A percentile compares a stretch with the other conserved stretches of the same genome.
Evolutionary conservation across 208 protist species (phyloP).

Genomic region (Kentomonas sorsogonicus): DNA sequence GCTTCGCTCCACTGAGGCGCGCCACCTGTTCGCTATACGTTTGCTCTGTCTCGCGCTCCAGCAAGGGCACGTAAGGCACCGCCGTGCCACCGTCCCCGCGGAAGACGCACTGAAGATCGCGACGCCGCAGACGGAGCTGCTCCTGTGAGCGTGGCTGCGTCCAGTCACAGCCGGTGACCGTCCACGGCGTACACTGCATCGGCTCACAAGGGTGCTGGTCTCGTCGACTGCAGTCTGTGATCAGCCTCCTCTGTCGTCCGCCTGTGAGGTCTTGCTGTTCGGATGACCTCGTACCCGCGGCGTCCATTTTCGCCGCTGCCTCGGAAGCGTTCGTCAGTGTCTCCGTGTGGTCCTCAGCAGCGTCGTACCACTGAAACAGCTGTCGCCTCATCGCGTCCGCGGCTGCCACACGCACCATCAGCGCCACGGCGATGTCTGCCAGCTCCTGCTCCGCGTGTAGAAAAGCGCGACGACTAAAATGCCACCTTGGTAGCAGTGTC

Average conservation of each 20-base stretch:
- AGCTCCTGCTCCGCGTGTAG: constrained; percentile 48
- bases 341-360: constrained; percentile 15
- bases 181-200: too few species aligned
- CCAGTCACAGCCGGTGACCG: constrained; percentile 76
- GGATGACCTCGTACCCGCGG: neutral
- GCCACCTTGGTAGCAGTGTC: constrained; percentile 21
- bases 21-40: constrained; percentile 74
- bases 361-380: constrained; percentile 60
- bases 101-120: constrained; percentile 33
- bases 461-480: constrained; percentile 50
- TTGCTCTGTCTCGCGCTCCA: constrained; percentile 67
- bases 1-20: constrained; percentile 59
- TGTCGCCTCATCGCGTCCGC: constrained; percentile 58
- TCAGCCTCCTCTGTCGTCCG: too few species aligned
- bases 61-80: constrained; percentile 51
- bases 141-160: constrained; percentile 44
- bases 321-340: neutral
- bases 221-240: too few species aligned
- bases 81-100: constrained; percentile 5
- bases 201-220: too few species aligned
- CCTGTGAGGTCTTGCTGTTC: neutral
- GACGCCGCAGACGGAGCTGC: constrained; percentile 39
- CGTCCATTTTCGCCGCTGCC: neutral
- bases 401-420: constrained; percentile 51
- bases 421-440: constrained; percentile 68